Evolutionary conservation across 208 protist genomes (phyloP).

Genomic region (Acanthamoeba culbertsoni): DNA sequence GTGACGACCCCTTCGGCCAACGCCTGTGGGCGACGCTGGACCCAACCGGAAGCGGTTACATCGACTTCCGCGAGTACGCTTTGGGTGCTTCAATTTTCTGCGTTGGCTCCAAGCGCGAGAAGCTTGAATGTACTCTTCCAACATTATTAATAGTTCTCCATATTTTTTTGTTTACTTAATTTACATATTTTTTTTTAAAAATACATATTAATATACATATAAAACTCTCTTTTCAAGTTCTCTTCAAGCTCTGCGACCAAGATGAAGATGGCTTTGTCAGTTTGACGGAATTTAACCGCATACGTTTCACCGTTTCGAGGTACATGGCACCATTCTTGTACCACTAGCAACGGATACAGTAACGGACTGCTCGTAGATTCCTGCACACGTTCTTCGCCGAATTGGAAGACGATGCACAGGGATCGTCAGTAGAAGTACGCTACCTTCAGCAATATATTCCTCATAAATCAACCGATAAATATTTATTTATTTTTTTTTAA

Average conservation of each 20-base stretch:
- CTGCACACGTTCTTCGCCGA: not conserved
- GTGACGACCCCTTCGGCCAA: not conserved
- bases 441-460: not conserved
- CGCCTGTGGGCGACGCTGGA: not conserved
- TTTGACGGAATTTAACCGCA: not conserved
- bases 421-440: not conserved
- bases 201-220: too few relatives aligned
- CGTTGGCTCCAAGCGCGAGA: slow-evolving; percentile 1
- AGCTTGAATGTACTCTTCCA: not conserved
- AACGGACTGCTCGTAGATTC: not conserved
- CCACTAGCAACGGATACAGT: not conserved
- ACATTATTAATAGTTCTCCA: not conserved
- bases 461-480: not conserved
- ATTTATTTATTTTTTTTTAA: not conserved
- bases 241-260: not conserved
- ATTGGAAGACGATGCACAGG: not conserved
- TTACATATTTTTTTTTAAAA: not conserved
- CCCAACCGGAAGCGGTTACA: not conserved
- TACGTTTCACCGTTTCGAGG: not conserved
- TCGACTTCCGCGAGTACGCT: not conserved
- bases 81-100: not conserved
- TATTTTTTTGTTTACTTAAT: not conserved
- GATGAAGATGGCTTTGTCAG: not conserved
- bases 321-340: not conserved
- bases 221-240: not conserved